Percentiles rank a stretch among this genome's conserved stretches.
Evolutionary conservation across 345 rosid species (phyloP).

Genomic region (Trapa incisa): DNA sequence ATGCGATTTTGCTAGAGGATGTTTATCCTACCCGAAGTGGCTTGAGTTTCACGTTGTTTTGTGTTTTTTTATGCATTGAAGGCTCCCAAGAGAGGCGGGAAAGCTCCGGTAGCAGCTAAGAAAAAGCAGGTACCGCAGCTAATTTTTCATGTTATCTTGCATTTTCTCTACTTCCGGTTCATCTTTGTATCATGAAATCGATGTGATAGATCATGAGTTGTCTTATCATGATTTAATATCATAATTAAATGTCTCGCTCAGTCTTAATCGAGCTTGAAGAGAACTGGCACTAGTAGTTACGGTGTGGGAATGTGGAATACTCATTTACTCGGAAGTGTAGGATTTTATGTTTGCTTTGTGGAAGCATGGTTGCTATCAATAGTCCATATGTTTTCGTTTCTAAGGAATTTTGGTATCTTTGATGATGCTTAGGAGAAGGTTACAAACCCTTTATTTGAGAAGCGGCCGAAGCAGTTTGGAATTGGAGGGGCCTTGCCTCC

Average conservation of each 20-base stretch:
- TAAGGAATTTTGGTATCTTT: not conserved
- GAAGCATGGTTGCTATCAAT: too few relatives aligned
- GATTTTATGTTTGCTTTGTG: too few relatives aligned
- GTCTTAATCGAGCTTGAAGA: too few relatives aligned
- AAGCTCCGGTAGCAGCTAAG: conserved; percentile 24
- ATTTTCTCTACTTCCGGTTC: too few relatives aligned
- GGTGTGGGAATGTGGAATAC: too few relatives aligned
- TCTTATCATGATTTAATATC: too few relatives aligned
- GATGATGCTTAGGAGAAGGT: conserved; percentile 39
- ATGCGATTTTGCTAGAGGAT: too few relatives aligned
- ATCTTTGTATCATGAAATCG: too few relatives aligned
- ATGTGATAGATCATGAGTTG: too few relatives aligned
- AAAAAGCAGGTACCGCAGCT: conserved; percentile 31
- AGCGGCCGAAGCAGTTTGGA: conserved; percentile 74
- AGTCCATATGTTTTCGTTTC: not conserved
- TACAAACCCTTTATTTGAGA: conserved; percentile 61
- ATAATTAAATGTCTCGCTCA: too few relatives aligned
- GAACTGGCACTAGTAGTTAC: too few relatives aligned
- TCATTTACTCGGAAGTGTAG: too few relatives aligned
- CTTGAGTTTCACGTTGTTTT: not conserved
- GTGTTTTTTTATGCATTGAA: conserved; percentile 1
- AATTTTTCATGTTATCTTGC: not conserved
- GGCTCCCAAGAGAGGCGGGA: conserved; percentile 46
- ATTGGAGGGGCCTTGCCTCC: conserved; percentile 85
- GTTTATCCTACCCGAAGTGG: not conserved